Evolutionary conservation across 306 rosid species (phyloP).

Genomic region (Rosa rugosa): DNA sequence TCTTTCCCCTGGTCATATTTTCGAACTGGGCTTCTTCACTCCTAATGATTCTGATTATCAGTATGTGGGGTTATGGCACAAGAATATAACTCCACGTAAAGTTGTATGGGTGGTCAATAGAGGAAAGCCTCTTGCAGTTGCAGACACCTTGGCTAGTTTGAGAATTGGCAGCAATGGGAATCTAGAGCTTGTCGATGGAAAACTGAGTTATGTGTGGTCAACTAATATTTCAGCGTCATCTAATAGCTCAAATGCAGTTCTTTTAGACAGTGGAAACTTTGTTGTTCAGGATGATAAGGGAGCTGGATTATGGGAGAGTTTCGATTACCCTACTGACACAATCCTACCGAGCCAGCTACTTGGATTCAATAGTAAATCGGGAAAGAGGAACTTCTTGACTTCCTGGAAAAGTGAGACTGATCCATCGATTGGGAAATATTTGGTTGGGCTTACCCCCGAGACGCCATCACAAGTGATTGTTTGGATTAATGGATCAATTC

Average conservation of each 20-base stretch:
- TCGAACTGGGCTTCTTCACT: slow-evolving; percentile 47
- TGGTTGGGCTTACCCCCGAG: slow-evolving; percentile 18
- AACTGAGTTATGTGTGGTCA: slow-evolving; percentile 30
- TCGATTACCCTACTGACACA: slow-evolving; percentile 35
- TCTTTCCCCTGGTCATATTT: slow-evolving; percentile 14
- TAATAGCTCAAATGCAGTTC: slow-evolving; percentile 28
- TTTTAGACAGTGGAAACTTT: slow-evolving; percentile 29
- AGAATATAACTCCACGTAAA: slow-evolving; percentile 12
- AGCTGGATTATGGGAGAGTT: slow-evolving; percentile 41
- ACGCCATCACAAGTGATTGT: slow-evolving; percentile 38
- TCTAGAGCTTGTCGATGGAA: slow-evolving; percentile 34
- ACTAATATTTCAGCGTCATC: neutral
- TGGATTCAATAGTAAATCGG: slow-evolving; percentile 32
- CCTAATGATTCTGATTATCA: slow-evolving; percentile 32
- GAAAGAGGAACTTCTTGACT: slow-evolving; percentile 29
- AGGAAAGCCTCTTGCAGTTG: slow-evolving; percentile 6
- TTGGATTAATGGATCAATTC: slow-evolving; percentile 32
- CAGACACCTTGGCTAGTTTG: neutral
- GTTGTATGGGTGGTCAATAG: slow-evolving; percentile 12
- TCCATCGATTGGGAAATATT: slow-evolving; percentile 40
- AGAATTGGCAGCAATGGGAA: slow-evolving; percentile 27
- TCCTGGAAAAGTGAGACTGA: slow-evolving; percentile 43
- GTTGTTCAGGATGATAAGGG: slow-evolving; percentile 7
- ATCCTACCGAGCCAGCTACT: slow-evolving; percentile 32
- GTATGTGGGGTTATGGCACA: slow-evolving; percentile 48